A percentile compares a stretch with the other conserved stretches of the same genome.
Evolutionary conservation across 371 early-diverging fungal genomes (phyloP).

Genomic region (Rhizopus stolonifer): DNA sequence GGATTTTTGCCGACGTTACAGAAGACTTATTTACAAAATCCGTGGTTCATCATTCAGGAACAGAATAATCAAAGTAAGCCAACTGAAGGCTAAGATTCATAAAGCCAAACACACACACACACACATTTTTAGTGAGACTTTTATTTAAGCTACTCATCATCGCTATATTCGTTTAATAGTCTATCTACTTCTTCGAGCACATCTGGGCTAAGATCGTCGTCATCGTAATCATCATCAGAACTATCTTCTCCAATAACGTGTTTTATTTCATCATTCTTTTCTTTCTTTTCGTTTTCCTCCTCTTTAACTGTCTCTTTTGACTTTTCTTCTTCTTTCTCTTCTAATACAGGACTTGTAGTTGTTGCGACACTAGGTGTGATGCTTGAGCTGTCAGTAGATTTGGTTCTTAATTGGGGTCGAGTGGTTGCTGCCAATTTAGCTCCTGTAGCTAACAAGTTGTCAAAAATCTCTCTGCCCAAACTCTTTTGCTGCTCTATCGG

Average conservation of each 20-base stretch:
- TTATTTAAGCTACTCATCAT: slow-evolving; percentile 16
- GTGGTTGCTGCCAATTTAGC: slow-evolving; percentile 36
- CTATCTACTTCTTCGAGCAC: slow-evolving; percentile 37
- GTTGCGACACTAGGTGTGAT: slow-evolving; percentile 4
- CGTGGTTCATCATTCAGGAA: no score
- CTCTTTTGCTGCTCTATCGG: slow-evolving; percentile 55
- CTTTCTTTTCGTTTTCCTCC: slow-evolving; percentile 5
- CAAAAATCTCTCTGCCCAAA: slow-evolving; percentile 60
- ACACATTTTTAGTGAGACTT: no score
- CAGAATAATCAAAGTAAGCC: no score
- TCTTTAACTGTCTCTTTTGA: slow-evolving; percentile 9
- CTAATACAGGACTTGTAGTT: background rate
- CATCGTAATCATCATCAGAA: slow-evolving; percentile 18
- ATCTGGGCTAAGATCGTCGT: slow-evolving; percentile 31
- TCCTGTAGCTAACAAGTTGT: slow-evolving; percentile 49
- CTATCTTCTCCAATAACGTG: slow-evolving; percentile 21
- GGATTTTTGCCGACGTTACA: no score
- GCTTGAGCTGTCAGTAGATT: slow-evolving; percentile 5
- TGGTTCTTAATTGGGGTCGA: slow-evolving; percentile 20
- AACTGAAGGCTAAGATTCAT: no score
- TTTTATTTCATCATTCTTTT: slow-evolving; percentile 1
- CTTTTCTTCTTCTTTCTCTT: slow-evolving; percentile 5
- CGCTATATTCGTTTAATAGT: slow-evolving; percentile 29
- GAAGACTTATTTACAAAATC: no score
- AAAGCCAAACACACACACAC: no score